These are phyloP conservation scores for Podospora anserina DNA, from an alignment of 495 filamentous ascomycete genomes.

Conservation along the genomic window DNA sequence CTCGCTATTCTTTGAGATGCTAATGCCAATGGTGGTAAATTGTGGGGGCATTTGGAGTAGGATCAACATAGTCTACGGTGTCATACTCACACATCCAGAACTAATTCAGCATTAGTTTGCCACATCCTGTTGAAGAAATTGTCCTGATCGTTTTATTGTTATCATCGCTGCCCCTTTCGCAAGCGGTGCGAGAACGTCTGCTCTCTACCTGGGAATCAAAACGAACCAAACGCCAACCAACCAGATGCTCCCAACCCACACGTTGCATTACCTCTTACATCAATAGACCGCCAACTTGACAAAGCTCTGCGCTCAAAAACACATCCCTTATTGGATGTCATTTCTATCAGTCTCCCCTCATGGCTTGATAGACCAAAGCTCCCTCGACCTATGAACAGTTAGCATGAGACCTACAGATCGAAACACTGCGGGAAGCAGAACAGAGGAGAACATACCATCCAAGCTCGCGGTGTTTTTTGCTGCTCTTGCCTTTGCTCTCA, in stretches of 20 bases:
- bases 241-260: not conserved
- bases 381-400: slow-evolving; percentile 29
- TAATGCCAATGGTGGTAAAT: not conserved
- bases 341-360: not conserved
- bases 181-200: not conserved
- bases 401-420: not conserved
- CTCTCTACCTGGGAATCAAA: not conserved
- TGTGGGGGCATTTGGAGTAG: not conserved
- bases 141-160: not conserved
- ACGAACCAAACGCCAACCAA: not conserved
- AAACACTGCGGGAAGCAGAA: slow-evolving; percentile 32
- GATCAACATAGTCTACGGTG: not conserved
- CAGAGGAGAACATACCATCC: slow-evolving; percentile 50
- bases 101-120: not conserved
- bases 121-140: not conserved
- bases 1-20: not conserved
- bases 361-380: slow-evolving; percentile 50
- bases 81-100: too few relatives aligned
- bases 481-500: slow-evolving; percentile 43
- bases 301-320: not conserved
- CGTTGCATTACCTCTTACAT: not conserved
- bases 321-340: not conserved
- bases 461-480: slow-evolving; percentile 52
- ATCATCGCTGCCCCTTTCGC: not conserved
- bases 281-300: not conserved